Conservation (phyloP, 2,329 filamentous ascomycete genomes). For the Aspergillus sp. region DNA sequence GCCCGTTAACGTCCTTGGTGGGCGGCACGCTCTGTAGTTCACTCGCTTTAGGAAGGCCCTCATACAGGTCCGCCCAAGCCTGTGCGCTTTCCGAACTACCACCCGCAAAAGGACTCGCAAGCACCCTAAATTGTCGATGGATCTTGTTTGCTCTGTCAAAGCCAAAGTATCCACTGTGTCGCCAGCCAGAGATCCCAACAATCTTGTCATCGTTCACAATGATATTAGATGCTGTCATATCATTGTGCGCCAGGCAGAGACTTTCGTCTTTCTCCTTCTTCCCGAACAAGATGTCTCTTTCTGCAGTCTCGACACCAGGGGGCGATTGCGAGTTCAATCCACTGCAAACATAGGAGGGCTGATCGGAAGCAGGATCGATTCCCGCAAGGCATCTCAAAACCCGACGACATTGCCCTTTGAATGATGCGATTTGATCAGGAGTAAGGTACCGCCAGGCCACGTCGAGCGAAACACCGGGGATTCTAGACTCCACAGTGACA, state of each 20-base stretch:
- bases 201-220: conserved; percentile 37
- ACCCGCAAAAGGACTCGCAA: conserved; percentile 15
- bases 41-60: conserved; percentile 19
- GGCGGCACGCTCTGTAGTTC: conserved; percentile 11
- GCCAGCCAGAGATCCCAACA: conserved; percentile 41
- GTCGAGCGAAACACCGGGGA: conserved; percentile 40
- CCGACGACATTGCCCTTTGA: conserved; percentile 38
- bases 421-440: conserved; percentile 27
- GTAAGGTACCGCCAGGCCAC: conserved; percentile 39
- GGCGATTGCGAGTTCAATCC: conserved; percentile 30
- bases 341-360: conserved; percentile 35
- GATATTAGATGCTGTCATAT: conserved; percentile 37
- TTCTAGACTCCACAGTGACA: conserved; percentile 39
- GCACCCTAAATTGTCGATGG: conserved; percentile 32
- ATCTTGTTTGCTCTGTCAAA: conserved; percentile 31
- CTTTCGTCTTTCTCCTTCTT: conserved; percentile 24
- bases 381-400: conserved; percentile 29
- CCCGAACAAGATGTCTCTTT: conserved; percentile 34
- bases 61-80: conserved; percentile 39
- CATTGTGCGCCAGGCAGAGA: conserved; percentile 36
- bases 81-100: conserved; percentile 15
- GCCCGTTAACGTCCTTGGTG: conserved; percentile 19
- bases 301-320: conserved; percentile 22
- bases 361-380: conserved; percentile 23
- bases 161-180: conserved; percentile 41